These are phyloP conservation scores for Quercus variabilis DNA, from an alignment of 306 rosid species.

Conservation along the genomic window DNA sequence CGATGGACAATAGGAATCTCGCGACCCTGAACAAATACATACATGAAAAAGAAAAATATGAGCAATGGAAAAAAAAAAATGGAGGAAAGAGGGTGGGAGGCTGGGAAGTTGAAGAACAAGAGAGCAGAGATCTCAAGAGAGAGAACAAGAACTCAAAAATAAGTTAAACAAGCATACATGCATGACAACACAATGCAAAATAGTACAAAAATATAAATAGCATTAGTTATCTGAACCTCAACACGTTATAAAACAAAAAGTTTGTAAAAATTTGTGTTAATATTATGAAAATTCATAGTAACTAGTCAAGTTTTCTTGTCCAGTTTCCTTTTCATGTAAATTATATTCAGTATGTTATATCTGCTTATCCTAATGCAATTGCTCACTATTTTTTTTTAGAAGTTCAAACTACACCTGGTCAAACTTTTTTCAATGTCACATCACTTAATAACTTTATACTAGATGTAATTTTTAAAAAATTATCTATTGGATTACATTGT, in stretches of 20 bases:
- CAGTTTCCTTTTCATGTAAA: not conserved
- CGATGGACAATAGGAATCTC: constrained; percentile 98
- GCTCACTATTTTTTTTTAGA: not conserved
- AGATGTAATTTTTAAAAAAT: too few relatives aligned
- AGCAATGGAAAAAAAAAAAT: not conserved
- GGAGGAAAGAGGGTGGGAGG: too few relatives aligned
- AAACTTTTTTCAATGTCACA: too few relatives aligned
- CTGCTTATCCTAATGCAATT: not conserved
- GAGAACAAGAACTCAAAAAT: not conserved
- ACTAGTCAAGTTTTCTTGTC: not conserved
- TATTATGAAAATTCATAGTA: not conserved
- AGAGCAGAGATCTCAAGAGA: not conserved
- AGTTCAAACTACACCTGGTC: too few relatives aligned
- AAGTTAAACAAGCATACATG: not conserved
- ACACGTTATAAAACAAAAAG: not conserved
- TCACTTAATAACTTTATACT: too few relatives aligned
- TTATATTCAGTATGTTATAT: not conserved
- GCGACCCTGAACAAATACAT: constrained; percentile 57
- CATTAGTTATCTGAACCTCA: not conserved
- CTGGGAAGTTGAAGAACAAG: not conserved
- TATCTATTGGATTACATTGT: too few relatives aligned
- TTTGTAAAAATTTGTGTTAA: not conserved
- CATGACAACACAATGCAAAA: not conserved
- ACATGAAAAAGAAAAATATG: constrained; percentile 5
- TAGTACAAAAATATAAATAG: not conserved